Evolutionary conservation across 2,329 filamentous ascomycete species (phyloP).

Genomic region (Ambrosiella cleistominuta): DNA sequence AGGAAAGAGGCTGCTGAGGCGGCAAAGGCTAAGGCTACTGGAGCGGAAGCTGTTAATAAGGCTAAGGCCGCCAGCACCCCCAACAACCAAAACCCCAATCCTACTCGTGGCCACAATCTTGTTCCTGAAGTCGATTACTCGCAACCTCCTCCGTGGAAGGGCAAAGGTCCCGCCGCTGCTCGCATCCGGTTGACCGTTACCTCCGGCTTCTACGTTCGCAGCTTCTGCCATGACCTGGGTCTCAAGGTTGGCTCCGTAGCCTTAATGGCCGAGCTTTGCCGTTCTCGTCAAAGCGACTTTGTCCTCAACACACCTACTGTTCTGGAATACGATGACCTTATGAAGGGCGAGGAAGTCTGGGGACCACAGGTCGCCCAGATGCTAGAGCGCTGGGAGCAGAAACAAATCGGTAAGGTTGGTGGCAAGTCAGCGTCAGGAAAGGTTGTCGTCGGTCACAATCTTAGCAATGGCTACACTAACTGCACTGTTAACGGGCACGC

Average conservation of each 20-base stretch:
- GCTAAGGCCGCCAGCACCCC: background rate
- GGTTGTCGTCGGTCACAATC: background rate
- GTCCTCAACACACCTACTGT: slow-evolving; percentile 51
- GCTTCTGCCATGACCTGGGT: slow-evolving; percentile 81
- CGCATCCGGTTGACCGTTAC: slow-evolving; percentile 81
- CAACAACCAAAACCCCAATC: slow-evolving; percentile 6
- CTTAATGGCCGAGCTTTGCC: slow-evolving; percentile 69
- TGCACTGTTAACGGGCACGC: background rate
- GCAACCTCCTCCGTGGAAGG: slow-evolving; percentile 38
- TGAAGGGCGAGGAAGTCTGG: slow-evolving; percentile 65
- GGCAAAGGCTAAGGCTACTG: slow-evolving; percentile 3
- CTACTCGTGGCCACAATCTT: slow-evolving; percentile 33
- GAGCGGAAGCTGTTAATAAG: background rate
- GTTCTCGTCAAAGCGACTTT: slow-evolving; percentile 69
- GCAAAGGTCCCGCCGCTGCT: slow-evolving; percentile 54
- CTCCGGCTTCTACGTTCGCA: slow-evolving; percentile 92
- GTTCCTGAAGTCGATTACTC: slow-evolving; percentile 30
- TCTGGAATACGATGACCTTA: slow-evolving; percentile 61
- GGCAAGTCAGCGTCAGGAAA: slow-evolving; percentile 7
- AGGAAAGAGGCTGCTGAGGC: background rate
- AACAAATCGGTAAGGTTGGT: slow-evolving; percentile 3
- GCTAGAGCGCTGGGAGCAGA: slow-evolving; percentile 25
- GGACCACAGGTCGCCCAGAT: slow-evolving; percentile 47
- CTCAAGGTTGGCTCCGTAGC: slow-evolving; percentile 63
- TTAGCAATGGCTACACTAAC: background rate